Percentiles rank a stretch among this genome's conserved stretches.
Evolutionary conservation across 148 eudicot species (phyloP).

Genomic region (Cornus florida): DNA sequence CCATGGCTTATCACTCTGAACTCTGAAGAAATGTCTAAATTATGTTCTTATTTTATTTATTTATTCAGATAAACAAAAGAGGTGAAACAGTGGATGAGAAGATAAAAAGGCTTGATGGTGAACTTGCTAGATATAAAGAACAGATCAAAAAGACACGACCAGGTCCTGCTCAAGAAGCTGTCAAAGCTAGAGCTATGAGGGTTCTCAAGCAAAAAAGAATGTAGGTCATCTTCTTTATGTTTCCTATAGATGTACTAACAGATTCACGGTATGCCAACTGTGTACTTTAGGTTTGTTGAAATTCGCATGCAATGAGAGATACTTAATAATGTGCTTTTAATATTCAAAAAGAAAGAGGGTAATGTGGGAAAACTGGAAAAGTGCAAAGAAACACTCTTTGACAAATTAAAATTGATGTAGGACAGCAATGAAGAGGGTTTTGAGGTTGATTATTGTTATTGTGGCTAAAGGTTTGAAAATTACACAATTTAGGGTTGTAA

Average conservation of each 20-base stretch:
- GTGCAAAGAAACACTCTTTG: too few species aligned
- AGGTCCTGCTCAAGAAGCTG: slow-evolving; percentile 97
- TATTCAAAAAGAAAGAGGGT: too few species aligned
- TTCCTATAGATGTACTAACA: neutral
- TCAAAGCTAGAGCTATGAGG: slow-evolving; percentile 94
- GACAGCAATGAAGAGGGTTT: too few species aligned
- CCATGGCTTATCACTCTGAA: neutral
- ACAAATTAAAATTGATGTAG: too few species aligned
- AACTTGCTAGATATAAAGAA: slow-evolving; percentile 81
- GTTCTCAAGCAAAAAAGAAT: slow-evolving; percentile 93
- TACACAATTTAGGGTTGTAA: too few species aligned
- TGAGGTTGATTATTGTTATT: too few species aligned
- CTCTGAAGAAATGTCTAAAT: neutral
- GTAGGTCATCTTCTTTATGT: slow-evolving; percentile 37
- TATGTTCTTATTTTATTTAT: neutral
- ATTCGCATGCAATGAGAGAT: too few species aligned
- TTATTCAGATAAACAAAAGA: slow-evolving; percentile 74
- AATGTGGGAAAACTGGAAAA: too few species aligned
- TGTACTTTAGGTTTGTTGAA: neutral
- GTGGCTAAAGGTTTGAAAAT: too few species aligned
- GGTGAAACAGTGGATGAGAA: slow-evolving; percentile 93
- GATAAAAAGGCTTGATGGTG: slow-evolving; percentile 88
- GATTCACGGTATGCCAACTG: neutral
- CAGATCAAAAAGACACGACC: slow-evolving; percentile 95
- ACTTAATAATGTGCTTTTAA: too few species aligned